These are phyloP conservation scores for Amoebophrya sp. DNA, from an alignment of 169 alveolate species.

Conservation along the genomic window DNA sequence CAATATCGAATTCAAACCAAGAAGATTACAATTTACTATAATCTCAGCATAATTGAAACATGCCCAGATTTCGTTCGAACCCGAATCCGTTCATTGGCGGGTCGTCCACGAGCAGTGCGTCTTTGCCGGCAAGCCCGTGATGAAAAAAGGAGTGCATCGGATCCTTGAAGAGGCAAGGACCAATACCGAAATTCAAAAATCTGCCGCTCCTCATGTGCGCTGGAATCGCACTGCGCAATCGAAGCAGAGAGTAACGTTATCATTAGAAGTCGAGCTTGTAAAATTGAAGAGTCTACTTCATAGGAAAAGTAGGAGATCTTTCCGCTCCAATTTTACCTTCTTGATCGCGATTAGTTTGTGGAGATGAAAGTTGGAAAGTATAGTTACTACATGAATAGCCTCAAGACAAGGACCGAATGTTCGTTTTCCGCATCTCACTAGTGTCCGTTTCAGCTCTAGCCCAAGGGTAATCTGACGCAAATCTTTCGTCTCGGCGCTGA, in stretches of 20 bases:
- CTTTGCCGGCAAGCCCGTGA: background rate
- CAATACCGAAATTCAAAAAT: background rate
- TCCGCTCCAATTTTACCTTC: too few species aligned
- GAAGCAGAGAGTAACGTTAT: background rate
- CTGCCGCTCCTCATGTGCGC: background rate
- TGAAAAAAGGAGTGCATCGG: constrained; percentile 15
- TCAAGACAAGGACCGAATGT: too few species aligned
- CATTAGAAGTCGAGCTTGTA: too few species aligned
- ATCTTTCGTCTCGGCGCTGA: background rate
- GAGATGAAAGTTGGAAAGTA: too few species aligned
- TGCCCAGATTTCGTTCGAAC: background rate
- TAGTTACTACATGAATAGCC: too few species aligned
- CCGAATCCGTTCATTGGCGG: background rate
- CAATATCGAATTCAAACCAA: too few species aligned
- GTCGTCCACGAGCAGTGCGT: background rate
- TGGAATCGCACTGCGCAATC: background rate
- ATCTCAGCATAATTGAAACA: too few species aligned
- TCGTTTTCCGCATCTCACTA: background rate
- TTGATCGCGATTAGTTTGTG: too few species aligned
- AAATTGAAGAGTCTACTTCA: too few species aligned
- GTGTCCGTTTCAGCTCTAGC: background rate
- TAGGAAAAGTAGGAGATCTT: too few species aligned
- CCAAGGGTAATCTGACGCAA: background rate
- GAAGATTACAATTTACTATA: too few species aligned
- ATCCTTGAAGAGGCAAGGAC: background rate